phyloP scores from a whole-genome alignment of 352 stramenopile species.

The Phytophthora sojae region DNA sequence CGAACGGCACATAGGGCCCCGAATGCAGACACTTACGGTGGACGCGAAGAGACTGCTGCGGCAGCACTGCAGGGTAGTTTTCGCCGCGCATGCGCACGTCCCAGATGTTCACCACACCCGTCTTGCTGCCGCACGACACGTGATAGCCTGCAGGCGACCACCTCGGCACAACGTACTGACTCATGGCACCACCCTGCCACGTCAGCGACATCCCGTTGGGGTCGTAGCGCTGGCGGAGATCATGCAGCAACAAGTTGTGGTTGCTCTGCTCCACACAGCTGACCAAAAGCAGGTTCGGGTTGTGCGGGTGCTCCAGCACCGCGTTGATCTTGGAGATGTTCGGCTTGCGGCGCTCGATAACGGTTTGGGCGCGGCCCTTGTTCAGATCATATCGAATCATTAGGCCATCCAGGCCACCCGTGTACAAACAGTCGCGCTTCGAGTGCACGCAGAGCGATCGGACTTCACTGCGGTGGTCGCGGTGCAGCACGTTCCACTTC shows the following conservation, averaged over 20 bases:
- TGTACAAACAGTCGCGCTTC: constrained; percentile 69
- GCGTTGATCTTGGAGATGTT: constrained; percentile 88
- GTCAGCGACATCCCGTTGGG: constrained; percentile 67
- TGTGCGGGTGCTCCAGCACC: constrained; percentile 84
- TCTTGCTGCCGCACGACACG: constrained; percentile 76
- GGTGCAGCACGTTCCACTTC: constrained; percentile 76
- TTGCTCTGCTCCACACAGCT: constrained; percentile 72
- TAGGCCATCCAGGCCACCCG: constrained; percentile 74
- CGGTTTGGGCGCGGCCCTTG: constrained; percentile 36
- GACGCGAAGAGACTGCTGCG: constrained; percentile 76
- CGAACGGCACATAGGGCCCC: constrained; percentile 1
- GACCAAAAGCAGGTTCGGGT: constrained; percentile 81
- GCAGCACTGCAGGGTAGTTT: constrained; percentile 60
- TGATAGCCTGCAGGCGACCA: constrained; percentile 80
- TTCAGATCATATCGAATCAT: constrained; percentile 81
- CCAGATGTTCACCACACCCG: constrained; percentile 76
- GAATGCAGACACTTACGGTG: constrained; percentile 66
- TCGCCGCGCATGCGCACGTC: constrained; percentile 76
- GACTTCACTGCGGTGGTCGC: constrained; percentile 81
- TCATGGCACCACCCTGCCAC: constrained; percentile 74
- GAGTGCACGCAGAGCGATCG: constrained; percentile 81
- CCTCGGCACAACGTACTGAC: constrained; percentile 85
- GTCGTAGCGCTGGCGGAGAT: constrained; percentile 69
- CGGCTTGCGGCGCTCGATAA: constrained; percentile 81
- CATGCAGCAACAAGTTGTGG: constrained; percentile 80